These are phyloP conservation scores for Umbelopsis isabellina DNA, from an alignment of 192 early-diverging fungal genomes.

Conservation along the genomic window DNA sequence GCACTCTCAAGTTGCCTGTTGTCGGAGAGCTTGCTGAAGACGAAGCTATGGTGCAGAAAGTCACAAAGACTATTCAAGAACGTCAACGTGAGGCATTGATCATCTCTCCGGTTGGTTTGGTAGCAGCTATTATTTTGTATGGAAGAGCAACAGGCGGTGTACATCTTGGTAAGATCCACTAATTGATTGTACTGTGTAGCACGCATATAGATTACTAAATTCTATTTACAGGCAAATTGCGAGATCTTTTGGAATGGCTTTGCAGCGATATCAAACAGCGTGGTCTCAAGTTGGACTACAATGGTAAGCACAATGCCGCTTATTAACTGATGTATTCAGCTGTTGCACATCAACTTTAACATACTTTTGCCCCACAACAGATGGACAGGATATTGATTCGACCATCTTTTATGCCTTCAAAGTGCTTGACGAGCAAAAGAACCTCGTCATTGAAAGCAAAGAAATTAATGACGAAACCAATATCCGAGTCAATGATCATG, in stretches of 20 bases:
- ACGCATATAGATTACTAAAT: background rate
- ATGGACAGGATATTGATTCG: constrained; percentile 38
- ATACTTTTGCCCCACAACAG: background rate
- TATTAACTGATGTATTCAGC: background rate
- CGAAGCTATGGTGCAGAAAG: constrained; percentile 9
- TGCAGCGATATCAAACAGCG: constrained; percentile 19
- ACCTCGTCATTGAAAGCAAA: constrained; percentile 42
- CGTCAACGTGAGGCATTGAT: constrained; percentile 34
- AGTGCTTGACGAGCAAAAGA: constrained; percentile 35
- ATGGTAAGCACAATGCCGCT: constrained; percentile 26
- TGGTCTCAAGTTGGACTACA: constrained; percentile 32
- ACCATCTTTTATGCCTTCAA: constrained; percentile 33
- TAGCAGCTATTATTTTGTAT: constrained; percentile 38
- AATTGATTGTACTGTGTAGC: background rate
- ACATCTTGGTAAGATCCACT: constrained; percentile 16
- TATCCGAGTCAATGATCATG: constrained; percentile 40
- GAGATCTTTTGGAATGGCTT: constrained; percentile 38
- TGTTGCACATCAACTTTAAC: background rate
- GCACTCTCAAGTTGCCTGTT: background rate
- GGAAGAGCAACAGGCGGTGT: constrained; percentile 42
- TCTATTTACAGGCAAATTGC: constrained; percentile 30
- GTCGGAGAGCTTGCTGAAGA: constrained; percentile 3
- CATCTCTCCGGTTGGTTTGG: constrained; percentile 30
- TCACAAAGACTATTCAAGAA: constrained; percentile 34
- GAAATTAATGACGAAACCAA: constrained; percentile 40